Percentiles rank a stretch among this genome's conserved stretches.
phyloP scores from a whole-genome alignment of 805 yeast genomes.

The Spathaspora girioi region DNA sequence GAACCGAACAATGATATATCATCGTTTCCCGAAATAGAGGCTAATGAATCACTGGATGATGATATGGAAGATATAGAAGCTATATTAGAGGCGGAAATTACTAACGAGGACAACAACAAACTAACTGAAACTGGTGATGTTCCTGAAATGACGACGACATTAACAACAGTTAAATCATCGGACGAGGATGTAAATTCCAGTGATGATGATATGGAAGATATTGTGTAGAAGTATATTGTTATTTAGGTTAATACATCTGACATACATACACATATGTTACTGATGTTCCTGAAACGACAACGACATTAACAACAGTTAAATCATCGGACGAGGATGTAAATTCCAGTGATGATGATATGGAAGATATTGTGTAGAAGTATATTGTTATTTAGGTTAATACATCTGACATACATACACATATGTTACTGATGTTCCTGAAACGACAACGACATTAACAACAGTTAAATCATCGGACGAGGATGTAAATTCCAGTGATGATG shows the following conservation, averaged over 20 bases:
- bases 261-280: neutral
- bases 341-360: conserved; percentile 7
- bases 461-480: conserved; percentile 1
- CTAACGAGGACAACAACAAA: neutral
- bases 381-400: too few relatives aligned
- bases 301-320: neutral
- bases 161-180: neutral
- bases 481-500: conserved; percentile 2
- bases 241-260: neutral
- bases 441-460: neutral
- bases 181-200: conserved; percentile 1
- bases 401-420: neutral
- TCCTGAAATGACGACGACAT: neutral
- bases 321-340: conserved; percentile 3
- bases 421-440: too few relatives aligned
- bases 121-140: neutral
- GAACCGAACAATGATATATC: neutral
- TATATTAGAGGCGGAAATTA: neutral
- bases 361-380: neutral
- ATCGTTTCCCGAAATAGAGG: neutral
- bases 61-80: conserved; percentile 1
- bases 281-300: too few relatives aligned
- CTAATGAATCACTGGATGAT: neutral
- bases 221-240: neutral
- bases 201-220: conserved; percentile 1